A percentile compares a stretch with the other conserved stretches of the same genome.
These are phyloP conservation scores for Suhomyces maxii DNA, from an alignment of 1,139 yeast genomes.

Conservation along the genomic window DNA sequence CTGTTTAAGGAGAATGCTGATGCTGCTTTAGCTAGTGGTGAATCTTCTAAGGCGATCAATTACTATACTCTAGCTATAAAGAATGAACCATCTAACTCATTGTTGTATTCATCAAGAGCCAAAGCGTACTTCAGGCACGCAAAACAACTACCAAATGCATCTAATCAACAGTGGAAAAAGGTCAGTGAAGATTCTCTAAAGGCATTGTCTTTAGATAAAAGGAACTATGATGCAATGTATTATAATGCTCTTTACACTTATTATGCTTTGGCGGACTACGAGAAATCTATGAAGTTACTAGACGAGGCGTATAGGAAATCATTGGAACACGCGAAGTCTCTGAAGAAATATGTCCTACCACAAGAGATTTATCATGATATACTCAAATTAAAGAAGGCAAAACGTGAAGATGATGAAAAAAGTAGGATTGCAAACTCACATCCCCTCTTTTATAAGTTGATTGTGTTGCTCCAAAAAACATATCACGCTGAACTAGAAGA, in stretches of 20 bases:
- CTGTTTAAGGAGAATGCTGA: slow-evolving; percentile 4
- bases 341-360: slow-evolving; percentile 19
- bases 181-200: slow-evolving; percentile 26
- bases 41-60: slow-evolving; percentile 20
- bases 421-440: slow-evolving; percentile 10
- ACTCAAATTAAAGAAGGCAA: slow-evolving; percentile 16
- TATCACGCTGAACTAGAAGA: slow-evolving; percentile 18
- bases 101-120: slow-evolving; percentile 19
- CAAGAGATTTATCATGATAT: slow-evolving; percentile 22
- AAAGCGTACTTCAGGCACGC: slow-evolving; percentile 18
- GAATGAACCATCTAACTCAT: slow-evolving; percentile 12
- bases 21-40: slow-evolving; percentile 11
- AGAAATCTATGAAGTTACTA: slow-evolving; percentile 28
- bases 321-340: slow-evolving; percentile 23
- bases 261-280: slow-evolving; percentile 24
- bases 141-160: slow-evolving; percentile 8
- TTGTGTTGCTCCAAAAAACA: slow-evolving; percentile 21
- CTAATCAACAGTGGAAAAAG: slow-evolving; percentile 17
- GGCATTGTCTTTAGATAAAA: slow-evolving; percentile 28
- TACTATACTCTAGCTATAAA: slow-evolving; percentile 20
- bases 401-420: slow-evolving; percentile 17
- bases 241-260: slow-evolving; percentile 26
- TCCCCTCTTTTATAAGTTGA: slow-evolving; percentile 26
- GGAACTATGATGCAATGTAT: slow-evolving; percentile 24
- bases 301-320: slow-evolving; percentile 31